Percentiles rank a stretch among this genome's conserved stretches.
Conservation (phyloP, 768 basidiomycete species). For the Termitomyces sp. region DNA sequence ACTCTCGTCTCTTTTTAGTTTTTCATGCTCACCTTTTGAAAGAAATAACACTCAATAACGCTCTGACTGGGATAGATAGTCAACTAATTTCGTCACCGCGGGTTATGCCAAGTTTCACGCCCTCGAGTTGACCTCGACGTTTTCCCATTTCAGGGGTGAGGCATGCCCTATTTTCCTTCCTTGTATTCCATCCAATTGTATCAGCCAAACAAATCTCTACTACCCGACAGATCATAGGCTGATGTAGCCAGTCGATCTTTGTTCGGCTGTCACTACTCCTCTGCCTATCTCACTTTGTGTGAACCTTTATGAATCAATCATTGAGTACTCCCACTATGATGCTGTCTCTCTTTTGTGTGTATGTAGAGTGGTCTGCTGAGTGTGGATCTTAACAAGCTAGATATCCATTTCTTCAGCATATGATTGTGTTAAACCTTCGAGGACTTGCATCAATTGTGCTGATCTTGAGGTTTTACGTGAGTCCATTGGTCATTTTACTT, state of each 20-base stretch:
- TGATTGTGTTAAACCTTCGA: too few relatives aligned
- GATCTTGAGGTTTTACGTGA: background rate
- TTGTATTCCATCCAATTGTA: conserved; percentile 5
- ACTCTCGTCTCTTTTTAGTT: background rate
- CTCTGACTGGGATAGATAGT: background rate
- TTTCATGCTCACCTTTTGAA: background rate
- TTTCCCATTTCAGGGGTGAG: too few relatives aligned
- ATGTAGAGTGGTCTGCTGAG: conserved; percentile 18
- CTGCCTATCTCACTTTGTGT: background rate
- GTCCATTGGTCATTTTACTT: background rate
- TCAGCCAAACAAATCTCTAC: background rate
- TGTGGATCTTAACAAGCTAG: conserved; percentile 16
- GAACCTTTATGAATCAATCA: too few relatives aligned
- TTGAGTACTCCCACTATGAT: background rate
- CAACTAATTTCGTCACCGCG: background rate
- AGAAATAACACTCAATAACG: background rate
- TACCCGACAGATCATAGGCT: background rate
- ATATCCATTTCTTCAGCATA: conserved; percentile 5
- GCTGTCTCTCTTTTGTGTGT: conserved; percentile 1
- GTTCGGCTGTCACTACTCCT: background rate
- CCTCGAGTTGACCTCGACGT: too few relatives aligned
- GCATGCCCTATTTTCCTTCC: conserved; percentile 4
- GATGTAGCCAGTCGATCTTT: background rate
- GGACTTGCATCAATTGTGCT: conserved; percentile 3
- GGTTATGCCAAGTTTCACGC: too few relatives aligned